Base-by-base conservation (phyloP, 768 basidiomycete species). In the Kwoniella heveanensis region DNA sequence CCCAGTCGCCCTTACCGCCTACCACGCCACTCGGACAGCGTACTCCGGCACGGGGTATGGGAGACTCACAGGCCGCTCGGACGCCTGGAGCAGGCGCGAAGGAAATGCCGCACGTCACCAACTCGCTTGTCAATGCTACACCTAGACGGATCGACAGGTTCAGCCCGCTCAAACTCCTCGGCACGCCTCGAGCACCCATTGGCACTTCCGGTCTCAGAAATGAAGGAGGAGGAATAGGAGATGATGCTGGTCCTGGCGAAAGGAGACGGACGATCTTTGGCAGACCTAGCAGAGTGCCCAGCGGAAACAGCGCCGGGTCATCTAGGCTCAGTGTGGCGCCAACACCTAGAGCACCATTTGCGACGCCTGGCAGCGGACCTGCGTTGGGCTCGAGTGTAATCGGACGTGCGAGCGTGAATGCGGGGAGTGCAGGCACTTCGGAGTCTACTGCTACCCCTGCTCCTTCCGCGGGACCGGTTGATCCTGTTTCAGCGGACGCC, bases 61-160 rank as follows among this genome's bases (percentile, higher is more conserved):
- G 10, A 7, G 39, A 9, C 3, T 44, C 39, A 4, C 15, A 44
- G 4, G 39, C 10, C 15, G 15, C 6, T 19, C 8, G 39, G 39
- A 44, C 39, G 19, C 39, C 39, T 19, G 39, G 39, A 44, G 15
- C 39, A 19, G 17, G 10, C 9, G 39, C 4, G 19, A 44, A 29
- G 30, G 55, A 64, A 27, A 62, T 62, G 60, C 72, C 66, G 10
- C 61, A 64, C 22, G 62, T 75, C 2, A 66, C 73, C 12, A 75
- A 75, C 49, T 67, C 64, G 1, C 57, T 75, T 7, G 73, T 75
- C 0, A 70, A 62, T 37, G 70, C 68, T 56, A 73, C 71, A n/a
- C 71, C 71, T 8, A 27, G 60, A 19, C n/a, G 68, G 32, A 57
- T 66, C 29, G 64, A 68, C 48, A 29, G 69, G 27, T 73, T 73